phyloP scores from a whole-genome alignment of 176 grass and related monocot species.

The Bonia amplexicaulis region DNA sequence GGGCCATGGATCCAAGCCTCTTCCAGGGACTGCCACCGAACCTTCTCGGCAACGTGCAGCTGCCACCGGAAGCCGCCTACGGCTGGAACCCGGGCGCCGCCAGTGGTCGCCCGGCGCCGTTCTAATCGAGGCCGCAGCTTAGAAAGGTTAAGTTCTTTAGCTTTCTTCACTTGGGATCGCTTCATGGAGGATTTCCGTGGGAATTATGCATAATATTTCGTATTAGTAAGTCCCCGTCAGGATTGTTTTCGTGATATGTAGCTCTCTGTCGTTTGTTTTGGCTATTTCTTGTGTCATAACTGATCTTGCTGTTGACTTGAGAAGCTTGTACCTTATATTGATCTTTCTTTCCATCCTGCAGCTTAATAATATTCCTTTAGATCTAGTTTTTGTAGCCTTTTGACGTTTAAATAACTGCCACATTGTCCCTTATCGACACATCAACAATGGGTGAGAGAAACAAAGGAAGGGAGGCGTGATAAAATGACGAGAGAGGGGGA shows the following conservation, averaged over 20 bases:
- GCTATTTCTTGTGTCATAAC: conserved; percentile 30
- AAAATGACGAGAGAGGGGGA: background rate
- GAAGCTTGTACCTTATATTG: conserved; percentile 6
- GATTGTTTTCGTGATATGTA: conserved; percentile 40
- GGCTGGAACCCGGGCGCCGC: conserved; percentile 40
- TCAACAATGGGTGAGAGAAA: background rate
- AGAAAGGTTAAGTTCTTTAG: conserved; percentile 45
- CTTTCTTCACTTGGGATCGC: conserved; percentile 18
- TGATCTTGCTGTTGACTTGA: conserved; percentile 22
- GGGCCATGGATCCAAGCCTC: conserved; percentile 44
- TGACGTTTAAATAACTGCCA: background rate
- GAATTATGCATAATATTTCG: conserved; percentile 45
- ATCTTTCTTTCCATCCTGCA: background rate
- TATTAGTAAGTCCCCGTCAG: conserved; percentile 23
- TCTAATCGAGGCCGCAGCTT: conserved; percentile 11
- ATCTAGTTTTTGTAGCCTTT: background rate
- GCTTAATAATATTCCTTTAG: background rate
- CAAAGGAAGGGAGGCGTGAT: background rate
- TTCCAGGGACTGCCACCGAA: conserved; percentile 75
- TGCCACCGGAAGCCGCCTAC: conserved; percentile 56
- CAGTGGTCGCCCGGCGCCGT: conserved; percentile 31
- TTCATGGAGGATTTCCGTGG: conserved; percentile 19
- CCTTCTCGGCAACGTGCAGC: conserved; percentile 70
- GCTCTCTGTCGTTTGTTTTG: background rate
- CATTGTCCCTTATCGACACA: background rate